Conservation (phyloP, 345 rosid genomes). For the Pistacia vera region DNA sequence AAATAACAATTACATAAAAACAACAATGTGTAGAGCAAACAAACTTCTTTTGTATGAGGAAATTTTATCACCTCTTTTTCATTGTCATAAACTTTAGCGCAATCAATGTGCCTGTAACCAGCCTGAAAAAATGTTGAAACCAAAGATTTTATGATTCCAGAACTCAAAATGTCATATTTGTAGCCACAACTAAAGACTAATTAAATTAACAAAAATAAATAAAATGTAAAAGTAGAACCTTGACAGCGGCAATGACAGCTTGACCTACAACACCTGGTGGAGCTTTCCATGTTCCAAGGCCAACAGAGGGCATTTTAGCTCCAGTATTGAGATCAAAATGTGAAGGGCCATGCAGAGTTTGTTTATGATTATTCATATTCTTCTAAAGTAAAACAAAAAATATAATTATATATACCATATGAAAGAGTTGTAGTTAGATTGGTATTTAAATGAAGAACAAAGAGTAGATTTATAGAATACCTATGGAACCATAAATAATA, state of each 20-base stretch:
- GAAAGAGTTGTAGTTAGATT: background rate
- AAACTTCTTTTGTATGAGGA: background rate
- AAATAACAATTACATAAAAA: background rate
- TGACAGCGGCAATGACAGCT: conserved; percentile 43
- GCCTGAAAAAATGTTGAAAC: conserved; percentile 32
- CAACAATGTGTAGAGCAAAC: background rate
- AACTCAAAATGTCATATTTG: too few relatives aligned
- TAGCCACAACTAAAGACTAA: background rate
- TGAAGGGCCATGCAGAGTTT: conserved; percentile 20
- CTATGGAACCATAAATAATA: background rate
- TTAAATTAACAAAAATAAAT: background rate
- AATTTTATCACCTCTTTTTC: conserved; percentile 45
- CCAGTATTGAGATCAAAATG: conserved; percentile 54
- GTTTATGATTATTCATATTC: conserved; percentile 31
- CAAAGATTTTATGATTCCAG: background rate
- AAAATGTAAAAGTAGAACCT: conserved; percentile 29
- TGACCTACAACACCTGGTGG: conserved; percentile 46
- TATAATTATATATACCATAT: background rate
- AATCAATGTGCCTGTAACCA: conserved; percentile 55
- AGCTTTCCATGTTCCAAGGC: conserved; percentile 65
- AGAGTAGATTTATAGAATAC: background rate
- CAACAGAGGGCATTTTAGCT: conserved; percentile 50
- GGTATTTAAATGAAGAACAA: background rate
- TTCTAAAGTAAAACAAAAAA: conserved; percentile 3
- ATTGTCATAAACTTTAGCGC: conserved; percentile 50